These are phyloP conservation scores for Yarrowia sp. DNA, from an alignment of 805 yeast genomes.

Conservation along the genomic window DNA sequence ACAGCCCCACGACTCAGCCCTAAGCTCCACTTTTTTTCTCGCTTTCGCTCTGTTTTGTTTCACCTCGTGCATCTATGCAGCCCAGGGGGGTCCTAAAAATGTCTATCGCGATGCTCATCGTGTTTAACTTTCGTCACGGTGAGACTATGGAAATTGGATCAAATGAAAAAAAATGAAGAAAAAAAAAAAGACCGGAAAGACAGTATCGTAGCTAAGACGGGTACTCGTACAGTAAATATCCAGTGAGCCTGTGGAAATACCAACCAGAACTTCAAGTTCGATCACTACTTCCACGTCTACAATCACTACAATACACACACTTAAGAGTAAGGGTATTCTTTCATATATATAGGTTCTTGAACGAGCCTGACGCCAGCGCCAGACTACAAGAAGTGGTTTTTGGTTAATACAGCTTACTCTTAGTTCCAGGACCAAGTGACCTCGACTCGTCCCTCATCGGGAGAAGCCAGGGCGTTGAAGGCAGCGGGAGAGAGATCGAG, in stretches of 20 bases:
- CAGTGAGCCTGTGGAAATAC: no score
- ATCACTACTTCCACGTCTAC: background rate
- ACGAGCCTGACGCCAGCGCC: slow-evolving; percentile 7
- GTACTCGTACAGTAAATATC: no score
- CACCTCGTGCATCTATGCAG: slow-evolving; percentile 2
- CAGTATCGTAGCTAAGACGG: no score
- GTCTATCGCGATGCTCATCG: background rate
- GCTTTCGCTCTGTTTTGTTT: slow-evolving; percentile 16
- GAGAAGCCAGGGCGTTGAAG: slow-evolving; percentile 49
- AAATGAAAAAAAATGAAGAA: no score
- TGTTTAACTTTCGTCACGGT: background rate
- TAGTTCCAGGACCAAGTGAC: slow-evolving; percentile 46
- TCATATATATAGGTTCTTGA: slow-evolving; percentile 10
- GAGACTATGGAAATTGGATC: no score
- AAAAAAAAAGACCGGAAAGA: no score
- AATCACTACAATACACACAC: no score
- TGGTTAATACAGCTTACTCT: background rate
- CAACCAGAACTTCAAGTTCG: no score
- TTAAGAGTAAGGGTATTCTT: background rate
- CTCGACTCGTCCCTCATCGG: slow-evolving; percentile 51
- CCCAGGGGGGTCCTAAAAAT: slow-evolving; percentile 1
- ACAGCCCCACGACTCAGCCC: no score
- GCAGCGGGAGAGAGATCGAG: slow-evolving; percentile 64
- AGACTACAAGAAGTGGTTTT: slow-evolving; percentile 11
- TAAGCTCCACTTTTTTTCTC: no score